A percentile compares a stretch with the other conserved stretches of the same genome.
Conservation (phyloP, 306 rosid species). For the Dalbergia cochinchinensis region DNA sequence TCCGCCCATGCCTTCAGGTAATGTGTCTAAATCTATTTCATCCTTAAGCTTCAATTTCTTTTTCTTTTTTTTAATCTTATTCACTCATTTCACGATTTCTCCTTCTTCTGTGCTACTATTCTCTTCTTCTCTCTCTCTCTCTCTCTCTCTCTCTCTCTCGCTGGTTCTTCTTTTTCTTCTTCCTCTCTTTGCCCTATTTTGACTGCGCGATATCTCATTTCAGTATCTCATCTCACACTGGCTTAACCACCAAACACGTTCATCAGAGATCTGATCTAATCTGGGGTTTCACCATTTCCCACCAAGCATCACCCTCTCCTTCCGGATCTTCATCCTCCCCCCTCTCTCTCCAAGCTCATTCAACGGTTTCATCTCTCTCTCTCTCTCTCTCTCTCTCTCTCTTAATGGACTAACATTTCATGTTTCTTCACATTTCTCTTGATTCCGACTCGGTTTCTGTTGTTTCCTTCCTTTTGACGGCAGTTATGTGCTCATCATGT, state of each 20-base stretch:
- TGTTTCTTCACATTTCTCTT: conserved; percentile 17
- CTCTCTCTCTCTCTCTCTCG: no score
- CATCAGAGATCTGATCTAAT: not conserved
- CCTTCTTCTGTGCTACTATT: not conserved
- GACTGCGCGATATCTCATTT: not conserved
- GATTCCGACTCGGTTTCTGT: conserved; percentile 16
- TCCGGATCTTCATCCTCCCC: not conserved
- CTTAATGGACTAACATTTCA: not conserved
- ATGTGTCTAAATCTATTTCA: not conserved
- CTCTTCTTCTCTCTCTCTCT: not conserved
- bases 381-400: conserved; percentile 31
- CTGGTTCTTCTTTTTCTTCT: not conserved
- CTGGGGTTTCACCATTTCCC: not conserved
- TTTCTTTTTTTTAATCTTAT: no score
- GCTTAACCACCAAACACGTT: not conserved
- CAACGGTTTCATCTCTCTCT: conserved; percentile 37
- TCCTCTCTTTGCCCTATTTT: not conserved
- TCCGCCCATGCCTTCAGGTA: not conserved
- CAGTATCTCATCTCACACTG: not conserved
- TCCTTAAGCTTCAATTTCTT: no score
- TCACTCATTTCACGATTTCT: no score
- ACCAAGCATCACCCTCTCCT: not conserved
- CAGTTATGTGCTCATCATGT: not conserved
- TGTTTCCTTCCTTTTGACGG: not conserved
- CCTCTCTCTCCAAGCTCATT: not conserved